phyloP scores from a whole-genome alignment of 192 early-diverging fungal genomes.

The Thamnidium elegans region DNA sequence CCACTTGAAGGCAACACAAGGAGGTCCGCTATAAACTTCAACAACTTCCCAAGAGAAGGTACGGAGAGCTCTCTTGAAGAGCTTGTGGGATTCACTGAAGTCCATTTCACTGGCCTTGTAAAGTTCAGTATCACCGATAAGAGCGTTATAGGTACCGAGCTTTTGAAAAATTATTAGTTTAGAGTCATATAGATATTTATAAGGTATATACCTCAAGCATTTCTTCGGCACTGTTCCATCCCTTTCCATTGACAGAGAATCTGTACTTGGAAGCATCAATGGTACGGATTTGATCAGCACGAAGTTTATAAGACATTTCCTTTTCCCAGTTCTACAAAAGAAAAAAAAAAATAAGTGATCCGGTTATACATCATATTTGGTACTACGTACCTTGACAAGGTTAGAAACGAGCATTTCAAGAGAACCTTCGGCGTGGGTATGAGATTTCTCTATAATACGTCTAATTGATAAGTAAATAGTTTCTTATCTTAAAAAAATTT shows the following conservation, averaged over 20 bases:
- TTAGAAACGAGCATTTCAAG: slow-evolving; percentile 36
- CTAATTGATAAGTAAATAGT: not conserved
- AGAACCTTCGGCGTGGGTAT: slow-evolving; percentile 36
- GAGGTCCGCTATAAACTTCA: slow-evolving; percentile 38
- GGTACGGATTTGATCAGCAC: slow-evolving; percentile 39
- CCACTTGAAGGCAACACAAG: slow-evolving; percentile 44
- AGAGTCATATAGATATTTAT: not conserved
- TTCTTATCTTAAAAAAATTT: not conserved
- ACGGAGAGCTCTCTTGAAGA: slow-evolving; percentile 39
- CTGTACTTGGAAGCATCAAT: slow-evolving; percentile 37
- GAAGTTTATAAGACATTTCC: slow-evolving; percentile 40
- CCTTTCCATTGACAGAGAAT: slow-evolving; percentile 39
- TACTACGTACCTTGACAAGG: slow-evolving; percentile 35
- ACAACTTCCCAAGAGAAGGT: slow-evolving; percentile 45
- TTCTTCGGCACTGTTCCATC: slow-evolving; percentile 36
- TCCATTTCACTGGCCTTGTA: slow-evolving; percentile 40
- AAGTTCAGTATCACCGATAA: slow-evolving; percentile 42
- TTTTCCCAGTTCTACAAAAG: slow-evolving; percentile 46
- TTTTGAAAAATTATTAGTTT: slow-evolving; percentile 3
- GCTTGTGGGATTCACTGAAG: slow-evolving; percentile 41
- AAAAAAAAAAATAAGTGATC: slow-evolving; percentile 6
- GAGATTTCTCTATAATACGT: slow-evolving; percentile 28
- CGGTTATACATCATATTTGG: not conserved
- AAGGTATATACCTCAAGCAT: slow-evolving; percentile 32
- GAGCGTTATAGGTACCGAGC: slow-evolving; percentile 45